Evolutionary conservation across 768 basidiomycete species (phyloP), one percentile per base, ranked within the genome.

Genomic region (Leucogyrophana mollusca): DNA sequence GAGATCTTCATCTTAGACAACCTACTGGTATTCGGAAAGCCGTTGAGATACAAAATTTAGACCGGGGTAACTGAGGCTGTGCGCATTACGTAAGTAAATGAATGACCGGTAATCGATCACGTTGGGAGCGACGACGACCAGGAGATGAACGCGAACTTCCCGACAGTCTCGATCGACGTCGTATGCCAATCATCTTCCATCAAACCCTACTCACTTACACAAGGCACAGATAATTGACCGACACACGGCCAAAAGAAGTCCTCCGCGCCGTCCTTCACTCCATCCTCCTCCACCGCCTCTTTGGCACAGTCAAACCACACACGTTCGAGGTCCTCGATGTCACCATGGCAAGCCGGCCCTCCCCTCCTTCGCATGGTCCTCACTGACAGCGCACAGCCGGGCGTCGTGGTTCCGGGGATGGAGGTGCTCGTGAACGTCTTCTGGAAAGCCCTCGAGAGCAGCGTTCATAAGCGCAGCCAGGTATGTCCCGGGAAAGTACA

Each of bases 281-380:
- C 0, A 85, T 92, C 39, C 70, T 92, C 13, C 92, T 93, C 59
- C 90, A 93, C 59, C 78, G 90, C 7, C 71, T 90, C 16, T 89
- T 92, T 58, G 90, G 90, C 3, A 82, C 80, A 0, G 77, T 92
- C 34, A 88, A 84, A 54, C 85, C 90, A 0, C 77, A 78, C 53
- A 83, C 76, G 2, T 84, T 87, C 49, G 90, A 92, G 47, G 82
- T 92, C 0, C 73, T 90, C 9, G 90, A 92, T 61, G 82, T 93
- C 17, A 90, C 88, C 1, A 85, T 93, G 83, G 89, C 90, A 43
- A 33, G 81, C 27, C n/a, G n/a, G n/a, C n/a, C n/a, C n/a, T 41
- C 22, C 23, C 14, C 37, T 41, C n/a, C n/a, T n/a, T n/a, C n/a
- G n/a, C n/a, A n/a, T n/a, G n/a, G n/a, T 16, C 42, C 22, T n/a